These are phyloP conservation scores for Mortierella sp. DNA, from an alignment of 371 early-diverging fungal species.

Conservation along the genomic window DNA sequence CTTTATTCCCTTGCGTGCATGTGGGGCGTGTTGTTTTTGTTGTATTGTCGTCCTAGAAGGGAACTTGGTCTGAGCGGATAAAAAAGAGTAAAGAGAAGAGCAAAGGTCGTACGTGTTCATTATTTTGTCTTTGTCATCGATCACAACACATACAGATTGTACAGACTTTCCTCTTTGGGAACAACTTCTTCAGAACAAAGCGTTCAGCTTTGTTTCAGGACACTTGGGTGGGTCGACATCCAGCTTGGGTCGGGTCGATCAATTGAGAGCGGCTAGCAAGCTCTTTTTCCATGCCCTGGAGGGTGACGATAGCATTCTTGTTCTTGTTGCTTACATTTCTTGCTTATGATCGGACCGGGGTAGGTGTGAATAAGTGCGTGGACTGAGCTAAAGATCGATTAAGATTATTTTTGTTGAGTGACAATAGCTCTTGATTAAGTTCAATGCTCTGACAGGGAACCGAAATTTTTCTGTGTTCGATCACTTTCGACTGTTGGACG, in stretches of 20 bases:
- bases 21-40: background rate
- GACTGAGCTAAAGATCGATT: background rate
- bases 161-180: background rate
- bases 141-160: background rate
- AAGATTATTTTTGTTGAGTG: background rate
- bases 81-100: background rate
- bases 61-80: conserved; percentile 3
- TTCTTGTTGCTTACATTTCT: background rate
- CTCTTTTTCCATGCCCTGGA: background rate
- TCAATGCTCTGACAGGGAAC: too few species aligned
- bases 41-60: background rate
- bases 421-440: background rate
- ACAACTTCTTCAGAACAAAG: too few species aligned
- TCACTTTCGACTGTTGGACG: background rate
- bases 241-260: background rate
- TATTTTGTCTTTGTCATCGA: conserved; percentile 6
- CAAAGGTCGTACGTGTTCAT: background rate
- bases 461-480: background rate
- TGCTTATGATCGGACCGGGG: background rate
- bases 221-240: background rate
- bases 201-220: background rate
- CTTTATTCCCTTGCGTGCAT: background rate
- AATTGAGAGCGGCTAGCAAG: background rate
- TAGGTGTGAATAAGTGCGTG: background rate
- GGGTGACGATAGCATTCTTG: background rate